Evolutionary conservation across 1,284 basidiomycete species (phyloP), one percentile per base, ranked within the genome.

Genomic region (Veloboletus limbatus): DNA sequence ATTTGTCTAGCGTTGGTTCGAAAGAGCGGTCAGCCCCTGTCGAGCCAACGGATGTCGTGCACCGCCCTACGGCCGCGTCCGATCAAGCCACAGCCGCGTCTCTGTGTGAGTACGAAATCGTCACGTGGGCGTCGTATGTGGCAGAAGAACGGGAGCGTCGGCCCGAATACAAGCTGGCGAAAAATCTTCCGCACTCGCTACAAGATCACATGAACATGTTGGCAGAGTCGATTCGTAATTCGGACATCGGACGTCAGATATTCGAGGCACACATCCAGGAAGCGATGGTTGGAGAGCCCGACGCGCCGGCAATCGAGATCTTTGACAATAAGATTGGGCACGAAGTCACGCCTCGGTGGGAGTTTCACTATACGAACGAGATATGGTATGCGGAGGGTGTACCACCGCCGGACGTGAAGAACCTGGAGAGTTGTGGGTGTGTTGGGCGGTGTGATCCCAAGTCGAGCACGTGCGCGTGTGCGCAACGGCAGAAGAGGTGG

Each of bases 321-420:
- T 66, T 77, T 32, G 51, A 68, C 49, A 90, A 91, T 54, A 60
- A 74, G 0, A 68, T 88, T 17, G 86, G 88, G 49, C 64, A 73
- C 7, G 81, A 86, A 46, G 71, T 76, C 1, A 82, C 81, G 7
- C 86, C 86, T 0, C 76, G 74, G 6, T 87, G 82, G 77, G 88
- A 91, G 56, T 90, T 90, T 55, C 72, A 82, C 52, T 91, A 91
- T 58, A 81, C 83, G 10, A 90, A 91, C 62, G 67, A 76, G 47
- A 81, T 92, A 72, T 85, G 87, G 73, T 81, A 84, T 48, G 77
- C 76, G 2, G 70, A 78, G 13, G 77, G 71, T 8, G 85, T 93
- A 2, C 82, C 84, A 0, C 74, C 74, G 10, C 86, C 88, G 0
- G 80, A 88, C 54, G 59, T 76, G 14, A 69, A 69, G 22, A 69